Percentiles rank a stretch among this genome's conserved stretches.
Conservation (phyloP, 2,329 filamentous ascomycete genomes). For the Albifimbria verrucaria region DNA sequence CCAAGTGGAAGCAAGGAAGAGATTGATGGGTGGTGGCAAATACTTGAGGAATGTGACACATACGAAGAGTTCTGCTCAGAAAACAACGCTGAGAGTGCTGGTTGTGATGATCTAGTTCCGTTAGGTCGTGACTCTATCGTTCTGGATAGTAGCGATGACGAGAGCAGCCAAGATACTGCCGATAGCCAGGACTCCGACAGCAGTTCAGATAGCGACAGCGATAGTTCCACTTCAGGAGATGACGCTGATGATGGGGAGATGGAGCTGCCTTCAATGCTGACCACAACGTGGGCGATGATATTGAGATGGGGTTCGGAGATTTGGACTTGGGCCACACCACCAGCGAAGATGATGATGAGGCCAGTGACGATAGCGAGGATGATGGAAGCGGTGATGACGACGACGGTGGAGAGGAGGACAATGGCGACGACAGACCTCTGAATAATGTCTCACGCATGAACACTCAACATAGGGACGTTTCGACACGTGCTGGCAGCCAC, state of each 20-base stretch:
- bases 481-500: background rate
- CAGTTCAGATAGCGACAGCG: slow-evolving; percentile 1
- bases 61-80: too few relatives aligned
- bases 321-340: too few relatives aligned
- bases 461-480: background rate
- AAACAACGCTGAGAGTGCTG: too few relatives aligned
- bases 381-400: background rate
- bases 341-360: background rate
- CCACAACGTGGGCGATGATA: background rate
- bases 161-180: too few relatives aligned
- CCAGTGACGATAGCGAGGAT: background rate
- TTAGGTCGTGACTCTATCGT: too few relatives aligned
- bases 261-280: background rate
- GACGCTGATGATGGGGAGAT: background rate
- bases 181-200: too few relatives aligned
- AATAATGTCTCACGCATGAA: too few relatives aligned
- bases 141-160: too few relatives aligned
- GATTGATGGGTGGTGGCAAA: too few relatives aligned
- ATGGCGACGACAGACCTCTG: slow-evolving; percentile 4
- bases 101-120: too few relatives aligned
- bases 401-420: background rate
- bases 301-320: background rate
- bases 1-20: too few relatives aligned
- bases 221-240: slow-evolving; percentile 1
- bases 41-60: too few relatives aligned